phyloP scores from a whole-genome alignment of 805 yeast genomes.

The Metschnikowia matae region DNA sequence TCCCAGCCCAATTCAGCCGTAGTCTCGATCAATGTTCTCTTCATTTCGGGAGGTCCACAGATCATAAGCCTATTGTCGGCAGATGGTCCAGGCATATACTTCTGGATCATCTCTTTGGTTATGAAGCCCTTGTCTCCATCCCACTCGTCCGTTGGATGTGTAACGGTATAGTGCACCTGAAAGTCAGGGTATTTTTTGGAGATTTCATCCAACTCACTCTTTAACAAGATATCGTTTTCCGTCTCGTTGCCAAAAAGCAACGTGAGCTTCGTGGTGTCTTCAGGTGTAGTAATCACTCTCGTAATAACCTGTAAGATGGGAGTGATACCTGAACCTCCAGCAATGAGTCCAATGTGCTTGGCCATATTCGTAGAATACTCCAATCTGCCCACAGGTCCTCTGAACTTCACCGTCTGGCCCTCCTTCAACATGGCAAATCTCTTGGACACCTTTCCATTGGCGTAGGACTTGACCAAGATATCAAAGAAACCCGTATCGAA shows the following conservation, averaged over 20 bases:
- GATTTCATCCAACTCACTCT: conserved; percentile 68
- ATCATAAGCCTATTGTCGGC: conserved; percentile 54
- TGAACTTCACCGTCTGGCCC: conserved; percentile 65
- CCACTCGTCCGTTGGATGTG: conserved; percentile 51
- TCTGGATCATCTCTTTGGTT: conserved; percentile 51
- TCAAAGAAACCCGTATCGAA: conserved; percentile 73
- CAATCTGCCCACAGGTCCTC: conserved; percentile 79
- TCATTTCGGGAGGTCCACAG: conserved; percentile 76
- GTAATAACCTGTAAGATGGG: conserved; percentile 82
- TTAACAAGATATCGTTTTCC: conserved; percentile 69
- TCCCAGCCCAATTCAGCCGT: conserved; percentile 63
- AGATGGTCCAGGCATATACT: conserved; percentile 49
- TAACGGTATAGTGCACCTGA: conserved; percentile 54
- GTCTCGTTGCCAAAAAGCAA: conserved; percentile 72
- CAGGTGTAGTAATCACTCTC: conserved; percentile 63
- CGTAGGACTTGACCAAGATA: conserved; percentile 70
- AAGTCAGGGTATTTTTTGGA: conserved; percentile 60
- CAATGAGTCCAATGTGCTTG: conserved; percentile 61
- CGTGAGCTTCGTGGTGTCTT: conserved; percentile 56
- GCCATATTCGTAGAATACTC: conserved; percentile 55
- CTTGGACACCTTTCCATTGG: conserved; percentile 65
- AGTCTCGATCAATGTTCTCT: conserved; percentile 44
- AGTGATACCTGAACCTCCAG: conserved; percentile 88
- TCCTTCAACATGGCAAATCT: conserved; percentile 59
- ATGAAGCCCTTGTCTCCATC: conserved; percentile 56